Percentiles rank a stretch among this genome's conserved stretches.
phyloP scores from a whole-genome alignment of 1,284 basidiomycete species.

The Ceratobasidium papillatum region DNA sequence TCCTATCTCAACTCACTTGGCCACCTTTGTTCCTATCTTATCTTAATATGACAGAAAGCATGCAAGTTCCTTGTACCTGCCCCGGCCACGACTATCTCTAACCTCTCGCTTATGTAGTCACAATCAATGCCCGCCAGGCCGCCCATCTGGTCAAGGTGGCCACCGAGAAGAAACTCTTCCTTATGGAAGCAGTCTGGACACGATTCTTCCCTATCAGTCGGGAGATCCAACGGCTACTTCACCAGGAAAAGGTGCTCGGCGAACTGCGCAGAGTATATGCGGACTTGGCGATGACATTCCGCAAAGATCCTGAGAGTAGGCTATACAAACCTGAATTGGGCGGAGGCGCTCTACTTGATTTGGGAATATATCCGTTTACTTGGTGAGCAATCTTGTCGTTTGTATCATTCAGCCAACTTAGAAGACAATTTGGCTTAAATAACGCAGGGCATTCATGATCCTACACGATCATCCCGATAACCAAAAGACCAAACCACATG shows the following conservation, averaged over 20 bases:
- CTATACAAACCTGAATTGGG: slow-evolving; percentile 81
- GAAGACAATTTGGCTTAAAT: neutral
- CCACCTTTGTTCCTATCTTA: slow-evolving; percentile 54
- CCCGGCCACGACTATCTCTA: slow-evolving; percentile 50
- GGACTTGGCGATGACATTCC: slow-evolving; percentile 6
- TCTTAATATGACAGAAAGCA: slow-evolving; percentile 44
- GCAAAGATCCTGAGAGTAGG: slow-evolving; percentile 48
- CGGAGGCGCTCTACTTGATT: slow-evolving; percentile 85
- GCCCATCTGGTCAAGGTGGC: slow-evolving; percentile 62
- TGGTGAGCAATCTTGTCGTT: slow-evolving; percentile 52
- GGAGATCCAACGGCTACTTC: slow-evolving; percentile 70
- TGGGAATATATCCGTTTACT: slow-evolving; percentile 61
- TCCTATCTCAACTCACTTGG: slow-evolving; percentile 54
- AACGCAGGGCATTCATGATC: slow-evolving; percentile 68
- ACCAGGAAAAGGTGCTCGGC: slow-evolving; percentile 68
- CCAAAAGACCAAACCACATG: slow-evolving; percentile 60
- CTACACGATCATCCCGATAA: slow-evolving; percentile 82
- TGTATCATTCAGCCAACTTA: neutral
- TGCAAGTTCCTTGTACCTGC: slow-evolving; percentile 63
- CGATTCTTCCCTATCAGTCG: slow-evolving; percentile 75
- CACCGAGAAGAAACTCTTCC: slow-evolving; percentile 78
- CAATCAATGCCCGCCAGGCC: slow-evolving; percentile 58
- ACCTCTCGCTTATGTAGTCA: slow-evolving; percentile 48
- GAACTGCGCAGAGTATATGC: slow-evolving; percentile 63
- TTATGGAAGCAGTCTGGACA: slow-evolving; percentile 91